These are phyloP conservation scores for Paulownia fortunei DNA, from an alignment of 257 asterid species.

Conservation along the genomic window DNA sequence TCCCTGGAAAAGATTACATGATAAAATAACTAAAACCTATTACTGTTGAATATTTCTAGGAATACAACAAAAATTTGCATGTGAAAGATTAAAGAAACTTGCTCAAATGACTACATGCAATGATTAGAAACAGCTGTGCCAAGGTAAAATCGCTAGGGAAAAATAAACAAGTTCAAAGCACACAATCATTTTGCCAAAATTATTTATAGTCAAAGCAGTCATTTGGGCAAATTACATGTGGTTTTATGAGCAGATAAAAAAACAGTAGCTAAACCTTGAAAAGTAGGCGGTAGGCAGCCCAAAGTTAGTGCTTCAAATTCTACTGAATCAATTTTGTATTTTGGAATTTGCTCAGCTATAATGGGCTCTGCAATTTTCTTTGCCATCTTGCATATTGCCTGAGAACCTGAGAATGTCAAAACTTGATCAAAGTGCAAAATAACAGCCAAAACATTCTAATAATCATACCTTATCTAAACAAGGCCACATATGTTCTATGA, in stretches of 20 bases:
- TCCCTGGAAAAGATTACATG: too few relatives aligned
- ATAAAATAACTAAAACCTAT: too few relatives aligned
- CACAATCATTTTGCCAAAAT: not conserved
- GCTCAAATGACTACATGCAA: too few relatives aligned
- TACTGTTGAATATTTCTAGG: too few relatives aligned
- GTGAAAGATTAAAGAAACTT: too few relatives aligned
- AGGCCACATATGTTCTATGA: constrained; percentile 90
- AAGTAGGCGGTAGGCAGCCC: constrained; percentile 80
- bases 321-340: constrained; percentile 76
- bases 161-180: not conserved
- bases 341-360: constrained; percentile 82
- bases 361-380: constrained; percentile 76
- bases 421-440: not conserved
- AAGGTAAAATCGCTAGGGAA: too few relatives aligned
- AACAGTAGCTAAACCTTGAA: constrained; percentile 67
- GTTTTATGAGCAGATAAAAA: not conserved
- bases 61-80: too few relatives aligned
- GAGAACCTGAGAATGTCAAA: constrained; percentile 32
- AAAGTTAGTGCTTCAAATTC: constrained; percentile 72
- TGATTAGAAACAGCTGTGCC: too few relatives aligned
- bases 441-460: not conserved
- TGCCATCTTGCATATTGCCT: constrained; percentile 84
- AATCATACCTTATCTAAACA: constrained; percentile 77
- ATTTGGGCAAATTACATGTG: not conserved
- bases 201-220: not conserved